Conservation (phyloP, 2,329 filamentous ascomycete species). For the Claviceps quebecensis region DNA sequence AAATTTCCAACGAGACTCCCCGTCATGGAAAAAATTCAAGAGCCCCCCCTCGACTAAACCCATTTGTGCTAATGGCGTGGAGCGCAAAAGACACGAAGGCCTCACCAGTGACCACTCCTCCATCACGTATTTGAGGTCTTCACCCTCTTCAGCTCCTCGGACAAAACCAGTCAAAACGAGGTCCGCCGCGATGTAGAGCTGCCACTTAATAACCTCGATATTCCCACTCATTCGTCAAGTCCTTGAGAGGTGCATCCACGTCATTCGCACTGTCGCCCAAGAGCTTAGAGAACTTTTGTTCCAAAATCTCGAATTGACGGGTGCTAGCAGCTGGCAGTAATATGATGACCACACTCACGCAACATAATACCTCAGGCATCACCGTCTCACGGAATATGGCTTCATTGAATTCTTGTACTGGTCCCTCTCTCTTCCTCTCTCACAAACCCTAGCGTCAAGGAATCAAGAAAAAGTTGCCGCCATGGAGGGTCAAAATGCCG, state of each 20-base stretch:
- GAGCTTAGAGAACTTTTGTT: no score
- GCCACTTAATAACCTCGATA: constrained; percentile 15
- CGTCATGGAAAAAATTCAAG: no score
- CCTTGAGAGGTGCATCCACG: constrained; percentile 15
- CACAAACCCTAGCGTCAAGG: neutral
- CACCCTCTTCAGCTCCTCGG: constrained; percentile 6
- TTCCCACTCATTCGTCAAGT: constrained; percentile 10
- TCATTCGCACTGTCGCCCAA: constrained; percentile 14
- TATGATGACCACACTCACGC: no score
- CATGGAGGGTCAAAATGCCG: neutral
- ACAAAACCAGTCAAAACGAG: constrained; percentile 14
- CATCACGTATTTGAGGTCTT: neutral
- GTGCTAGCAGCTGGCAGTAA: no score
- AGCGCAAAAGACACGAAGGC: neutral
- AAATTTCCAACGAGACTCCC: no score
- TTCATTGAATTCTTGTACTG: no score
- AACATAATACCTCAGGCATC: no score
- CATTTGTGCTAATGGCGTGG: neutral
- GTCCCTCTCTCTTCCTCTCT: neutral
- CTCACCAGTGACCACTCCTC: neutral
- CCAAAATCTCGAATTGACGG: no score
- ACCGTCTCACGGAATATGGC: neutral
- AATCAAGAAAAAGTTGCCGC: neutral
- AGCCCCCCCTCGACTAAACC: no score
- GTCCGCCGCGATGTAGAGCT: constrained; percentile 18